phyloP scores from a whole-genome alignment of 1,284 basidiomycete species.

The Trichosporon inkin region DNA sequence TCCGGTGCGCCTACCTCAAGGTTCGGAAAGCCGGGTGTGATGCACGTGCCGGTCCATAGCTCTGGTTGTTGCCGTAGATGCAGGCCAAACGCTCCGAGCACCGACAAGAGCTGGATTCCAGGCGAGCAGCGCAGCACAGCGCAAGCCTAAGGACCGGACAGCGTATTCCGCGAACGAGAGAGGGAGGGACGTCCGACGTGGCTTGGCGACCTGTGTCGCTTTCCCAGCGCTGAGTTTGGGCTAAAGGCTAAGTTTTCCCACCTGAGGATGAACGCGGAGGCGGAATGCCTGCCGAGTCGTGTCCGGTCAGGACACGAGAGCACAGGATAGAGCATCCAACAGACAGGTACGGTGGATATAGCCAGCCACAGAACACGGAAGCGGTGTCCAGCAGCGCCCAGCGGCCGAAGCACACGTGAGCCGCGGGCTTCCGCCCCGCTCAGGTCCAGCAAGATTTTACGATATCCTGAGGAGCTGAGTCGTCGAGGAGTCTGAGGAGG shows the following conservation, averaged over 20 bases:
- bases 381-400: too few relatives aligned
- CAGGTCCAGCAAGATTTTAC: constrained; percentile 4
- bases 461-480: constrained; percentile 7
- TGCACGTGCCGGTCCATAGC: too few relatives aligned
- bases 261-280: not conserved
- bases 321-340: not conserved
- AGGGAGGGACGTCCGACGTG: not conserved
- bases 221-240: constrained; percentile 1
- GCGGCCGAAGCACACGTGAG: not conserved
- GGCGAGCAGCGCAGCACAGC: not conserved
- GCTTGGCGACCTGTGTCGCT: not conserved
- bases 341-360: not conserved
- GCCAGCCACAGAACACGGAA: too few relatives aligned
- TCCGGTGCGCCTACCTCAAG: not conserved
- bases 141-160: not conserved
- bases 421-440: not conserved
- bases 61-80: too few relatives aligned
- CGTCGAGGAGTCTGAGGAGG: too few relatives aligned
- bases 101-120: not conserved
- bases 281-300: not conserved
- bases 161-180: not conserved
- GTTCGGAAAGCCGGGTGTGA: too few relatives aligned
- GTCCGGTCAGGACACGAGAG: not conserved
- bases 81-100: too few relatives aligned
- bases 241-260: constrained; percentile 2